Percentiles rank a stretch among this genome's conserved stretches.
These are phyloP conservation scores for Skeletonema potamos DNA, from an alignment of 108 stramenopile genomes.

Conservation along the genomic window DNA sequence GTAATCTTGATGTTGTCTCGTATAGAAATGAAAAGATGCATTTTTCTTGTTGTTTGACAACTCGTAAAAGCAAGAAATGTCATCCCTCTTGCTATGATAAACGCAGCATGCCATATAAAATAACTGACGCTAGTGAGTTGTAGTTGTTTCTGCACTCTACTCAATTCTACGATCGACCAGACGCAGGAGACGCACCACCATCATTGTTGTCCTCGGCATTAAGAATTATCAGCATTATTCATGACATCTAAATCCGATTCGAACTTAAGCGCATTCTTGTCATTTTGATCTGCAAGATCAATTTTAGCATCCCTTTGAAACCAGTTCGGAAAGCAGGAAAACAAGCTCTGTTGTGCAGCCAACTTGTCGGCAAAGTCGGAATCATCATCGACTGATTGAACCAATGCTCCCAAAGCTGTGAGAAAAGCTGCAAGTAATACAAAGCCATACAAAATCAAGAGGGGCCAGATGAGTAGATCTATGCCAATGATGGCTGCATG, in stretches of 20 bases:
- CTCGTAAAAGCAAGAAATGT: too few species aligned
- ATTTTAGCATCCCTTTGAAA: neutral
- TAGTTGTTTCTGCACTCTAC: too few species aligned
- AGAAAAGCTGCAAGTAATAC: constrained; percentile 9
- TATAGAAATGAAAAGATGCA: too few species aligned
- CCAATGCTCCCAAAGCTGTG: neutral
- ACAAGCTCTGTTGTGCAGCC: constrained; percentile 1
- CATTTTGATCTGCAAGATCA: neutral
- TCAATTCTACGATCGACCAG: too few species aligned
- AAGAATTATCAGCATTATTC: neutral
- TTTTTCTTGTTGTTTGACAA: too few species aligned
- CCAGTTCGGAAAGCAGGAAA: neutral
- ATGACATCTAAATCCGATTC: neutral
- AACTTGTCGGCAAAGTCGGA: constrained; percentile 1
- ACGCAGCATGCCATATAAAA: too few species aligned
- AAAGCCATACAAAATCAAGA: constrained; percentile 15
- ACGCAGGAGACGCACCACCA: neutral
- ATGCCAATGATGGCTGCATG: constrained; percentile 36
- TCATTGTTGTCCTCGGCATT: neutral
- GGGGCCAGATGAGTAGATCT: constrained; percentile 21
- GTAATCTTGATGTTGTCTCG: too few species aligned
- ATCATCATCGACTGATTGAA: neutral
- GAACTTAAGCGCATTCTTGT: neutral
- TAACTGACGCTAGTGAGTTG: too few species aligned
- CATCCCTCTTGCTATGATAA: too few species aligned